Percentiles rank a stretch among this genome's conserved stretches.
Evolutionary conservation across 768 basidiomycete species (phyloP).

Genomic region (Rhodotorula toruloides): DNA sequence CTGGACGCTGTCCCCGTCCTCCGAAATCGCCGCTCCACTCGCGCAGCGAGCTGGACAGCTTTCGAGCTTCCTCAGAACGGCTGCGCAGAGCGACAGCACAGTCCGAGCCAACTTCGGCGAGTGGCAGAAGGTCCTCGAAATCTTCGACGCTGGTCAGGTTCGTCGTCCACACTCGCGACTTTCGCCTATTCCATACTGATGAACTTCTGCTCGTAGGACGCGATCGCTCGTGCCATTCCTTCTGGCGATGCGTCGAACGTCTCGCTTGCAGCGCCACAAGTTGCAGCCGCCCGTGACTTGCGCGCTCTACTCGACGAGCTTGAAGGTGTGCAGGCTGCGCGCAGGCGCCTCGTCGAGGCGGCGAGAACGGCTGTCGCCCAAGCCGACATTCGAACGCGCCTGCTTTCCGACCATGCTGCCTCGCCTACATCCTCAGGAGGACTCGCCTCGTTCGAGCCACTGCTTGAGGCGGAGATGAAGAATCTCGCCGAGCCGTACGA

Average conservation of each 20-base stretch:
- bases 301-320: slow-evolving; percentile 72
- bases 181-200: neutral
- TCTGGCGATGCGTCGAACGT: slow-evolving; percentile 44
- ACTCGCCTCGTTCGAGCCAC: slow-evolving; percentile 80
- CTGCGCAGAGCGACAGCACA: slow-evolving; percentile 66
- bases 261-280: slow-evolving; percentile 32
- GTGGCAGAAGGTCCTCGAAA: slow-evolving; percentile 68
- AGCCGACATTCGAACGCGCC: slow-evolving; percentile 64
- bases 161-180: slow-evolving; percentile 3
- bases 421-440: too few species aligned
- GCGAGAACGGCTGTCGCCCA: slow-evolving; percentile 59
- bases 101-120: slow-evolving; percentile 81
- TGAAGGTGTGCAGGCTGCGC: slow-evolving; percentile 62
- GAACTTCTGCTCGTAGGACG: slow-evolving; percentile 51
- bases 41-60: slow-evolving; percentile 67
- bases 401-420: too few species aligned
- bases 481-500: slow-evolving; percentile 68
- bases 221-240: slow-evolving; percentile 64
- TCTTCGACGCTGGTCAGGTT: slow-evolving; percentile 66
- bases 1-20: slow-evolving; percentile 59
- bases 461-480: slow-evolving; percentile 67
- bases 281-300: slow-evolving; percentile 44
- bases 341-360: slow-evolving; percentile 60
- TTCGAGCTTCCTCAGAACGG: slow-evolving; percentile 64
- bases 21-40: slow-evolving; percentile 71